Percentiles rank a stretch among this genome's conserved stretches.
phyloP scores from a whole-genome alignment of 1,284 basidiomycete species.

The Heliocybe sulcata region DNA sequence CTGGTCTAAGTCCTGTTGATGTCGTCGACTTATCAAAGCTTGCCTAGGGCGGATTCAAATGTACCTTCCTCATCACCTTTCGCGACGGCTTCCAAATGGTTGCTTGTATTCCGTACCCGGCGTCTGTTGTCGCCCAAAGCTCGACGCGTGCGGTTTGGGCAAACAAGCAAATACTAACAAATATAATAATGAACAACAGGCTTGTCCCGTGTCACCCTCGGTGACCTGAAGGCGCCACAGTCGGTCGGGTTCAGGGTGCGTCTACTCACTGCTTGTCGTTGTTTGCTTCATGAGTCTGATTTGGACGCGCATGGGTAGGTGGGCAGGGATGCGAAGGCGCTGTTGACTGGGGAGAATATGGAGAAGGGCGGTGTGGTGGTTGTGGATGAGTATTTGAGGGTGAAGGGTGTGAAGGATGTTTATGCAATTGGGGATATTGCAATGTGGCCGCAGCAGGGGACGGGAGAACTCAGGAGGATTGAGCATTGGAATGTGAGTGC shows the following conservation, averaged over 20 bases:
- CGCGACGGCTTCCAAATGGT: constrained; percentile 34
- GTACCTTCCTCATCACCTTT: constrained; percentile 37
- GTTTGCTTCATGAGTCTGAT: no score
- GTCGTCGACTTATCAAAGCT: no score
- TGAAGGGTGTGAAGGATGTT: constrained; percentile 57
- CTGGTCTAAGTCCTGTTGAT: no score
- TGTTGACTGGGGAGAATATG: no score
- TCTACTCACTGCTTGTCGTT: no score
- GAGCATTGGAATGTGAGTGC: constrained; percentile 86
- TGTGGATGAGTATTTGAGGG: constrained; percentile 76
- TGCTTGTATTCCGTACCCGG: constrained; percentile 43
- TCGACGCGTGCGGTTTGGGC: no score
- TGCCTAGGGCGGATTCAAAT: constrained; percentile 37
- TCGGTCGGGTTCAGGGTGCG: constrained; percentile 46
- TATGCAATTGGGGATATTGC: constrained; percentile 94
- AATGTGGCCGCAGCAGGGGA: constrained; percentile 60
- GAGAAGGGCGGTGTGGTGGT: constrained; percentile 78
- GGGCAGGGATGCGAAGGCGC: no score
- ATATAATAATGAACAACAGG: no score
- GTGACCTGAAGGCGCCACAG: constrained; percentile 54
- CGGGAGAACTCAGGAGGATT: constrained; percentile 52
- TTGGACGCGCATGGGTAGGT: no score
- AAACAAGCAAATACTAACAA: no score
- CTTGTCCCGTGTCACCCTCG: no score
- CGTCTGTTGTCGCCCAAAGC: no score